Evolutionary conservation across 768 basidiomycete genomes (phyloP).

Genomic region (Rhodosporidiobolus sp.): DNA sequence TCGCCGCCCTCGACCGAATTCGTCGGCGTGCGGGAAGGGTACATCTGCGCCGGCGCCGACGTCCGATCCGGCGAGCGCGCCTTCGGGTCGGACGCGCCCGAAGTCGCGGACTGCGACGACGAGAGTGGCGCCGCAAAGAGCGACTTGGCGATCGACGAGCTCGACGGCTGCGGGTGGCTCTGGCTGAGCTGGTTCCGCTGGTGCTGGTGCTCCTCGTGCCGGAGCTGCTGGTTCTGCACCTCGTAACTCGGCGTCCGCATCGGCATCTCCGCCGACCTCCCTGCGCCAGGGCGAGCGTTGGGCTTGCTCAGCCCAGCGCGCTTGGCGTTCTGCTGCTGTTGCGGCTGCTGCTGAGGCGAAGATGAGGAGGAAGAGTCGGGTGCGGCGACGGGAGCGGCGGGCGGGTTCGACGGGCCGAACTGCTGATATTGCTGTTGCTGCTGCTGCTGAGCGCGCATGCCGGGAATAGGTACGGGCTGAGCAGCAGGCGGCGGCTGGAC

Average conservation of each 20-base stretch:
- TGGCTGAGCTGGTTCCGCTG: conserved; percentile 33
- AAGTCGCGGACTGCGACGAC: conserved; percentile 2
- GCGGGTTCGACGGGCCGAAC: too few species aligned
- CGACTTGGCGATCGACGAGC: conserved; percentile 2
- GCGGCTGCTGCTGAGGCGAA: conserved; percentile 17
- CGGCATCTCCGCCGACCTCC: conserved; percentile 76
- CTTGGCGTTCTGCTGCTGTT: conserved; percentile 49
- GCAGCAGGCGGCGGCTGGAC: conserved; percentile 55
- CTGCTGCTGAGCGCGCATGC: conserved; percentile 42
- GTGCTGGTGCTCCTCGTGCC: conserved; percentile 62
- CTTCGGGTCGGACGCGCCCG: background rate
- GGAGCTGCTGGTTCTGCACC: conserved; percentile 88
- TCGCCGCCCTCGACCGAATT: background rate
- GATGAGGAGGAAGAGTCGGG: background rate
- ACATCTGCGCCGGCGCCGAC: conserved; percentile 22
- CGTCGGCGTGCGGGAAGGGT: background rate
- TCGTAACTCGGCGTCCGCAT: conserved; percentile 88
- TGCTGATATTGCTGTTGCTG: background rate
- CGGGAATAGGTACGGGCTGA: conserved; percentile 47
- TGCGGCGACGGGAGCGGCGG: conserved; percentile 23
- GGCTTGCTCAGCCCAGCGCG: conserved; percentile 43
- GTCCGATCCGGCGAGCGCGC: conserved; percentile 8
- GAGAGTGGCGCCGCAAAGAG: conserved; percentile 21
- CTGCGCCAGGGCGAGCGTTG: conserved; percentile 51
- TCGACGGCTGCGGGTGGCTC: conserved; percentile 4